Evolutionary conservation across 106 monocot genomes (phyloP).

Genomic region (Allium sativum): DNA sequence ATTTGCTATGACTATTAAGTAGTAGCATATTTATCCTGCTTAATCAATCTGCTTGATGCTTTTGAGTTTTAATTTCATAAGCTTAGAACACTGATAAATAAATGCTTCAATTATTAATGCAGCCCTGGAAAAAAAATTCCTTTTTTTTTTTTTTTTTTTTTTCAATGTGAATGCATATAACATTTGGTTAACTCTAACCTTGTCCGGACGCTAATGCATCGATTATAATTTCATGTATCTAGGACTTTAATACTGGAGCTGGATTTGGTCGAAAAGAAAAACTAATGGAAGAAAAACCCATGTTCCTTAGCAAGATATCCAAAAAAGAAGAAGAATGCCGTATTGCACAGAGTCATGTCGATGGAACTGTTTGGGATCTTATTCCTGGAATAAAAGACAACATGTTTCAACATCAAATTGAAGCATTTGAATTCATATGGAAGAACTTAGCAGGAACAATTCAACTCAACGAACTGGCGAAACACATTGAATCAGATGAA

Average conservation of each 20-base stretch:
- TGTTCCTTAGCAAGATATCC: too few relatives aligned
- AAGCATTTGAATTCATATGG: conserved; percentile 67
- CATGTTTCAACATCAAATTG: conserved; percentile 47
- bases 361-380: conserved; percentile 72
- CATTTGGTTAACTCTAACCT: too few relatives aligned
- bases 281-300: conserved; percentile 3
- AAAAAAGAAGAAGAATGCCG: background rate
- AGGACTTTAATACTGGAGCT: conserved; percentile 2
- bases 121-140: background rate
- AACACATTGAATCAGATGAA: background rate
- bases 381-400: conserved; percentile 30
- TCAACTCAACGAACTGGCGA: conserved; percentile 20
- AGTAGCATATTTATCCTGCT: too few relatives aligned
- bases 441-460: conserved; percentile 26
- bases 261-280: conserved; percentile 3
- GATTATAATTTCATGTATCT: too few relatives aligned
- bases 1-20: too few relatives aligned
- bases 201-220: too few relatives aligned
- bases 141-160: background rate
- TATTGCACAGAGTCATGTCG: conserved; percentile 1
- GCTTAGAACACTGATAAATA: too few relatives aligned
- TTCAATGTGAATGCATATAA: too few relatives aligned
- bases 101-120: background rate
- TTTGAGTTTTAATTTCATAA: too few relatives aligned
- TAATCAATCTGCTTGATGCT: too few relatives aligned